These are phyloP conservation scores for Desmodesmus armatus DNA, from an alignment of 139 green algal species.

Conservation along the genomic window DNA sequence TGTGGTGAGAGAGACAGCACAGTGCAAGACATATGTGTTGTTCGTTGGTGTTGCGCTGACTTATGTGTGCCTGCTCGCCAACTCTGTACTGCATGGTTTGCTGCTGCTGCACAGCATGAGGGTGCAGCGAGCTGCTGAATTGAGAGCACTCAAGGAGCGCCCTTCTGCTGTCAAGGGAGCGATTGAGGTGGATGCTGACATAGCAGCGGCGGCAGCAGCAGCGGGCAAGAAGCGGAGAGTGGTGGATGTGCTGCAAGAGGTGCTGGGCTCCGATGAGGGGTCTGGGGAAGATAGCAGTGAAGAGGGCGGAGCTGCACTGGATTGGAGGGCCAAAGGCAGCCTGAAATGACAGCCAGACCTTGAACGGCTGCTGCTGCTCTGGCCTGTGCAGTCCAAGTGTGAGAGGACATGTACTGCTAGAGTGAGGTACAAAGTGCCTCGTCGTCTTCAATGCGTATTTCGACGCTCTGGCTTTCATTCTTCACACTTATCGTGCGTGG, in stretches of 20 bases:
- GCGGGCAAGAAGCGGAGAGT: slow-evolving; percentile 9
- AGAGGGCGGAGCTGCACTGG: slow-evolving; percentile 9
- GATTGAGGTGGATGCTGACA: not conserved
- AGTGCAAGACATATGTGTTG: too few species aligned
- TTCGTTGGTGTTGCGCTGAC: too few species aligned
- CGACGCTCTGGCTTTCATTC: too few species aligned
- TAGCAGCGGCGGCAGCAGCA: slow-evolving; percentile 16
- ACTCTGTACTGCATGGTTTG: too few species aligned
- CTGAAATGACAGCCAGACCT: too few species aligned
- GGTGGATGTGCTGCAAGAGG: slow-evolving; percentile 32
- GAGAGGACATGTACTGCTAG: too few species aligned
- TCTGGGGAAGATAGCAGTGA: not conserved
- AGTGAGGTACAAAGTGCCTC: too few species aligned
- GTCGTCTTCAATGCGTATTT: too few species aligned
- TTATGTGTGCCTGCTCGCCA: too few species aligned
- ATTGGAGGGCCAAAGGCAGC: slow-evolving; percentile 34
- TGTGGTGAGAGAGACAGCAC: too few species aligned
- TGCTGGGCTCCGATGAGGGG: not conserved
- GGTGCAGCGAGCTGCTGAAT: not conserved
- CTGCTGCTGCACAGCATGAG: slow-evolving; percentile 21
- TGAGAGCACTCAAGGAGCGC: not conserved
- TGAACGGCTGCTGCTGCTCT: not conserved
- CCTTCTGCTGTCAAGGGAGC: not conserved
- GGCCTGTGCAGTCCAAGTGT: not conserved
- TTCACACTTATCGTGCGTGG: too few species aligned